Base-by-base conservation (phyloP, 148 eudicot genomes). In the Camellia granthamiana region DNA sequence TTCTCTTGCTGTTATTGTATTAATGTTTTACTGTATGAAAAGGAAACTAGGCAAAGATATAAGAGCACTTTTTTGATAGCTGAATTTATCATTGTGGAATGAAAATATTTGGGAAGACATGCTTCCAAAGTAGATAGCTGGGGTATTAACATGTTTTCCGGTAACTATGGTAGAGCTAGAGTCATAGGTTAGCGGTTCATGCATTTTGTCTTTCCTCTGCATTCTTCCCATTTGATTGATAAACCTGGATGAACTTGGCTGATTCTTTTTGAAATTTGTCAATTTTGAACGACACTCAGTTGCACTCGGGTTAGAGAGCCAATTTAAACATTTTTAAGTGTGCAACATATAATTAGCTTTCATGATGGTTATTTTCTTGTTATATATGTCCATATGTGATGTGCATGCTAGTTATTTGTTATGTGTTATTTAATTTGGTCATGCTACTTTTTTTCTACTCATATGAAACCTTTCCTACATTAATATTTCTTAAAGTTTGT, bases 141-240 rank as follows among this genome's bases (percentile, higher is more conserved):
- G 5, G 52, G 5, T 49, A 49, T 49, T 49, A 49, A 5, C 52
- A 49, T 49, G 38, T 30, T 49, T 49, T 2, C 52, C 7, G 52
- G 52, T 49, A 49, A 49, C 5, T 49, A 49, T 49, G 52, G 52
- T 49, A 49, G 6, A 49, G 7, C 52, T 7, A 49, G 52, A 49
- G 52, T 49, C 7, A 7, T 46, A 1, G 11, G 18, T 19, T 49
- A 69, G 54, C 54, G 18, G 19, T 69, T 69, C 73, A 16, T 69
- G 30, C 18, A 69, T 44, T 18, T 46, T 44, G 30, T 69, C 52
- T 69, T 21, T 69, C 72, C 23, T 16, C 69, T 30, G 11, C 47
- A 69, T 44, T 69, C 73, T 69, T n/a, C 73, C 52, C 46, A 61
- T 44, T 69, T 69, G 54, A 44, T 69, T 69, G 18, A 49, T 49